Evolutionary conservation across 352 stramenopile species (phyloP).

Genomic region (Globisporangium carolinianum): DNA sequence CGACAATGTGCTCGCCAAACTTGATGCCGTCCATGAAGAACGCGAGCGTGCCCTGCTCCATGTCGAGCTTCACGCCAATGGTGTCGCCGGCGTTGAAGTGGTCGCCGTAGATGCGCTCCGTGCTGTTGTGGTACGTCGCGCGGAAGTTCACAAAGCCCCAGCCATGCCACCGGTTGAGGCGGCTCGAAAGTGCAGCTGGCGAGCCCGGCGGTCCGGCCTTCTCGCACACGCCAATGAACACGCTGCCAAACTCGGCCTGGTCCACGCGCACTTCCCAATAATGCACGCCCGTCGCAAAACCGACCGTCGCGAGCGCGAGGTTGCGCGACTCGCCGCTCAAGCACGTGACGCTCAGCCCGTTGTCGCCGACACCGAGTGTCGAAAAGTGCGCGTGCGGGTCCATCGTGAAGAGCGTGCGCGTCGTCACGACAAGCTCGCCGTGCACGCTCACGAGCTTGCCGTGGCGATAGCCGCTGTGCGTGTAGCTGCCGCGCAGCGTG

Average conservation of each 20-base stretch:
- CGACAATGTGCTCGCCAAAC: conserved; percentile 98
- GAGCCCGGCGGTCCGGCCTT: conserved; percentile 75
- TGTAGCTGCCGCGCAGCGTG: conserved; percentile 49
- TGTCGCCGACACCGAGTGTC: conserved; percentile 68
- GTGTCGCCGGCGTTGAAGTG: conserved; percentile 94
- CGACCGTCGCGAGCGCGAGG: conserved; percentile 74
- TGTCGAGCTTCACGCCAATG: conserved; percentile 98
- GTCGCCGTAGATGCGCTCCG: conserved; percentile 86
- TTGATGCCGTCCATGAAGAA: conserved; percentile 99
- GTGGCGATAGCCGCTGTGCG: conserved; percentile 41
- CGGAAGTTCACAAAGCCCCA: conserved; percentile 98
- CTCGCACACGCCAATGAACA: conserved; percentile 96
- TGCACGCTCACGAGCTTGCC: conserved; percentile 59
- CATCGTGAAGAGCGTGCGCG: conserved; percentile 80
- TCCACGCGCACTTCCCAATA: conserved; percentile 98
- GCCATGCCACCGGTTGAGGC: conserved; percentile 85
- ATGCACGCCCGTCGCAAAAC: conserved; percentile 90
- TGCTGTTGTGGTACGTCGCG: conserved; percentile 91
- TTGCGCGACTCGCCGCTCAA: conserved; percentile 83
- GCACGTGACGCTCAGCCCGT: conserved; percentile 74
- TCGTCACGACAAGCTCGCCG: conserved; percentile 58
- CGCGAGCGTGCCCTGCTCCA: conserved; percentile 95
- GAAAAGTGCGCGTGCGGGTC: conserved; percentile 74
- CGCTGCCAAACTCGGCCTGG: conserved; percentile 95
- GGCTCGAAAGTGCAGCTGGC: conserved; percentile 66